These are phyloP conservation scores for Cytidiella melzeri DNA, from an alignment of 768 basidiomycete genomes.

Conservation along the genomic window DNA sequence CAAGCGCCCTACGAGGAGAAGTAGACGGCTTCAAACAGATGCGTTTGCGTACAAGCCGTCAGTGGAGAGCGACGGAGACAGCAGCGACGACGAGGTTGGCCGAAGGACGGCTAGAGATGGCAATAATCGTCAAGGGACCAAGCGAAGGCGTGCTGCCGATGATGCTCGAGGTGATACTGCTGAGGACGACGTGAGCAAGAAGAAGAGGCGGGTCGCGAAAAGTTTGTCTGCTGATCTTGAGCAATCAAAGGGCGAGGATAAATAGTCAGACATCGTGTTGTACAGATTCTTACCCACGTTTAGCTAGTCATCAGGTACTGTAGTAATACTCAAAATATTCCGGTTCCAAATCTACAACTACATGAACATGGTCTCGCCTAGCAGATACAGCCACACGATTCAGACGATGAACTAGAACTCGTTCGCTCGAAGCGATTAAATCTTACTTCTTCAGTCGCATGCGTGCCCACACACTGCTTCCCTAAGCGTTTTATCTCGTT, in stretches of 20 bases:
- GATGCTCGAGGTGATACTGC: background rate
- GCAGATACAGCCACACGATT: too few species aligned
- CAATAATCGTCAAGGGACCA: background rate
- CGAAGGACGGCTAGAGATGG: background rate
- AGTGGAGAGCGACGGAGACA: conserved; percentile 20
- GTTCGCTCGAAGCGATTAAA: background rate
- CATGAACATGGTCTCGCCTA: too few species aligned
- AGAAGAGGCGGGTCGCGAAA: background rate
- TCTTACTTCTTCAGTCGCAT: background rate
- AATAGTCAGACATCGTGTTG: too few species aligned
- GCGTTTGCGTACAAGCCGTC: conserved; percentile 34
- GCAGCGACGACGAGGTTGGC: conserved; percentile 19
- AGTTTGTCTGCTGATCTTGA: background rate
- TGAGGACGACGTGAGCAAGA: background rate
- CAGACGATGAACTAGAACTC: background rate
- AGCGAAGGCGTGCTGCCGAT: conserved; percentile 3
- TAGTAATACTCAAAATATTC: too few species aligned
- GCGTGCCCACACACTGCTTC: background rate
- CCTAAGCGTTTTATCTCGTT: background rate
- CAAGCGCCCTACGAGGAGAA: background rate
- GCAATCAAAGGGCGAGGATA: too few species aligned
- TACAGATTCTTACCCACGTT: too few species aligned
- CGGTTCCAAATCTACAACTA: too few species aligned
- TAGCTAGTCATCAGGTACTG: too few species aligned
- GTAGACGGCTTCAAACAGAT: conserved; percentile 28